Evolutionary conservation across 106 monocot genomes (phyloP), one percentile per base, ranked within the genome.

Genomic region (Acanthochlamys bracteata): DNA sequence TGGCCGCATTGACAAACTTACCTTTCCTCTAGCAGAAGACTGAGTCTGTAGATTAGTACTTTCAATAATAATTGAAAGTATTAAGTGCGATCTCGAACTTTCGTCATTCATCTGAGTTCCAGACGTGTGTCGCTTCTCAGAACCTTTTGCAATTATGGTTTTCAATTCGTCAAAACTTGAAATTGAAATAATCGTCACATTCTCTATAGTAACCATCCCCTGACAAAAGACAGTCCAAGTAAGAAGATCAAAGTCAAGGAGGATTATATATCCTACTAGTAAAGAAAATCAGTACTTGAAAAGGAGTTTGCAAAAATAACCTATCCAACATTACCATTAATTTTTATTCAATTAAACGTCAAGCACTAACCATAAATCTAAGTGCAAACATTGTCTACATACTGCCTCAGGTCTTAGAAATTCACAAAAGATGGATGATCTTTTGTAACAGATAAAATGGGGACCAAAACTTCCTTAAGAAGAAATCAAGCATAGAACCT

Each of bases 71-170:
- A 98, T 81, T 24, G 98, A 98, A 60, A 98, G 74, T 58, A 98
- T 83, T 41, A 89, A 76, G 66, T 98, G 98, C 51, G 98, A 98
- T 81, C 98, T 91, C 43, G 98, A 98, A 64, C 98, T 98, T 79
- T 98, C 85, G 59, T 85, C 88, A 74, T 98, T 98, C 92, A 98
- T 88, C 39, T 92, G 71, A 6, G 98, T 98, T 59, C 88, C 98
- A 51, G 81, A 80, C 49, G 74, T 88, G 57, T 98, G 98, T 41
- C 98, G 74, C 61, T 77, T 82, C 52, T 91, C 83, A 10, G 85
- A 83, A 13, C 98, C 98, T 86, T 78, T 85, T 10, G 41, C 55
- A 46, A 98, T 81, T 10, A 88, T 75, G 40, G 71, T 55, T 52
- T 24, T 80, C 57, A 98, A 59, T 67, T 98, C 98, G 42, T 98